Evolutionary conservation across 106 monocot species (phyloP), one percentile per base, ranked within the genome.

Genomic region (Dactylorhiza incarnata): DNA sequence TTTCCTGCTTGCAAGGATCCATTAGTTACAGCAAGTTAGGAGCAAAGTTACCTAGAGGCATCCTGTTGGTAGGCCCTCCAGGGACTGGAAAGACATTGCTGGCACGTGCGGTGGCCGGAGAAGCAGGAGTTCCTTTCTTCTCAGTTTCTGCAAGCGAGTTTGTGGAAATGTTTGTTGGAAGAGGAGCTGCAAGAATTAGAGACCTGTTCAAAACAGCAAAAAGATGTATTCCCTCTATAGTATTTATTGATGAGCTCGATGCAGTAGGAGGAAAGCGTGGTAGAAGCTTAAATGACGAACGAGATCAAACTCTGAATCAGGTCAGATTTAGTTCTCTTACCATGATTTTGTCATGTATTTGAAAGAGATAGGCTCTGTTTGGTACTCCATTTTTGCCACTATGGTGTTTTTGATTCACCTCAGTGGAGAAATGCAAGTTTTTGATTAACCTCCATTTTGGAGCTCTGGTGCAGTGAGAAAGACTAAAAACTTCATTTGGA

Each of bases 201-300:
- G 95, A 95, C 56, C 86, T 95, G 51, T 93, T 95, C 74, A 91
- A 78, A 66, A 87, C 90, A 43, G 95, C 95, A 29, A 92, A 86
- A 79, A 88, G 87, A 59, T 86, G 80, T 83, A 79, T 85, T 11
- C 95, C 95, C n/a, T 87, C 92, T 26, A 85, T 95, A 48, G 55
- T 92, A 52, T 95, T 95, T 67, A 92, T 96, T 71, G 95, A 96
- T 82, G 95, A 96, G 77, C 88, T 96, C 73, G 95, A 96, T 89
- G 95, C 95, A 46, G 95, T 96, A 51, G 95, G 93, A 79, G 93
- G 93, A 43, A 90, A 84, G 78, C 86, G 95, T 63, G 93, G 90
- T 62, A 88, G 83, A 86, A 94, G 93, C 71, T 93, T 93, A 66
- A 93, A 90, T 78, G 90, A 90, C 75, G 95, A 96, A 78, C 73